Evolutionary conservation across 2,329 filamentous ascomycete genomes (phyloP).

Genomic region (Alternaria alternata): DNA sequence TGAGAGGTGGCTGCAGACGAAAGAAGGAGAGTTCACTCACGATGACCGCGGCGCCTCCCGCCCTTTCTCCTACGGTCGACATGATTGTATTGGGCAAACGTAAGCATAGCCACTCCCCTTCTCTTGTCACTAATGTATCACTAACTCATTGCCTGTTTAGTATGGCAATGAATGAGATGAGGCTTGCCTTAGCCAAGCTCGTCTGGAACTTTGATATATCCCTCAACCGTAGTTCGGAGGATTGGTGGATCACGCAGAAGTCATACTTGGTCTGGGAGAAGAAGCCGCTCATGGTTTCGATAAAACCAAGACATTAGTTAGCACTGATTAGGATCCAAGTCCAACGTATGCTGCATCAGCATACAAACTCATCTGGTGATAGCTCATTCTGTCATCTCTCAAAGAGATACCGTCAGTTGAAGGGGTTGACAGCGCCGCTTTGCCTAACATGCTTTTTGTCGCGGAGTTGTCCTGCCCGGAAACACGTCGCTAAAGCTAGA

Average conservation of each 20-base stretch:
- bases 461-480: background rate
- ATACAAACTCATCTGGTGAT: background rate
- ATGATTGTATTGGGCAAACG: slow-evolving; percentile 9
- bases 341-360: background rate
- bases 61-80: slow-evolving; percentile 8
- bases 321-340: background rate
- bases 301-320: background rate
- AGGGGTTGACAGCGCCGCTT: background rate
- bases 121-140: background rate
- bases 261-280: slow-evolving; percentile 9
- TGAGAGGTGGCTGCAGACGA: slow-evolving; percentile 9
- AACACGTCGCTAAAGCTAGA: background rate
- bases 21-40: slow-evolving; percentile 5
- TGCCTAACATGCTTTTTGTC: background rate
- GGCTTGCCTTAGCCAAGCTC: slow-evolving; percentile 4
- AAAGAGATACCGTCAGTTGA: background rate
- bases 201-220: slow-evolving; percentile 8
- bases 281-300: slow-evolving; percentile 5
- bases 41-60: slow-evolving; percentile 9
- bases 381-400: background rate
- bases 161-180: slow-evolving; percentile 11
- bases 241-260: slow-evolving; percentile 10
- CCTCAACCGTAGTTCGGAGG: background rate
- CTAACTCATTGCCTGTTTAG: background rate
- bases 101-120: background rate